phyloP scores from a whole-genome alignment of 768 basidiomycete genomes.

The Russula virescens region DNA sequence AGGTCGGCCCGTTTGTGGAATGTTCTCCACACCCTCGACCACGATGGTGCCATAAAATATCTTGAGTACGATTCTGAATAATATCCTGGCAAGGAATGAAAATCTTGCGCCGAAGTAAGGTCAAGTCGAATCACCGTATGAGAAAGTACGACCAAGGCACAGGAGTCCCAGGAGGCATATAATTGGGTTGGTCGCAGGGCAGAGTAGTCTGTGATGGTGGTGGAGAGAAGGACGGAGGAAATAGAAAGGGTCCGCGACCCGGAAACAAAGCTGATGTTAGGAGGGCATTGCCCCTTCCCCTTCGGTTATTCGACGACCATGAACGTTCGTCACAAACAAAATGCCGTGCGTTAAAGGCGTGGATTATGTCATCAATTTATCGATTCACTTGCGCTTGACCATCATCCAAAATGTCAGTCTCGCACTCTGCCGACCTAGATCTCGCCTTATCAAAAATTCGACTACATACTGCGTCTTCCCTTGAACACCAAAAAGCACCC shows the following conservation, averaged over 20 bases:
- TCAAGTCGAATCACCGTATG: slow-evolving; percentile 45
- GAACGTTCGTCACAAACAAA: slow-evolving; percentile 12
- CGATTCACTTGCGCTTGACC: background rate
- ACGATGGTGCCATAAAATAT: slow-evolving; percentile 90
- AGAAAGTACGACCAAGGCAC: slow-evolving; percentile 62
- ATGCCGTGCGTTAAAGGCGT: background rate
- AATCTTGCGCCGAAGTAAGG: background rate
- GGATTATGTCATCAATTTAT: slow-evolving; percentile 8
- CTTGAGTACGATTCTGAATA: slow-evolving; percentile 80
- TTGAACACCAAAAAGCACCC: slow-evolving; percentile 86
- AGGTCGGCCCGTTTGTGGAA: slow-evolving; percentile 68
- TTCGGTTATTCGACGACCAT: no score
- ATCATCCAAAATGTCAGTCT: background rate
- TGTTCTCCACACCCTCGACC: slow-evolving; percentile 65
- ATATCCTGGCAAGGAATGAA: slow-evolving; percentile 37
- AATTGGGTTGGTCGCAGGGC: background rate
- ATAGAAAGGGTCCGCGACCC: background rate
- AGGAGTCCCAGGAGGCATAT: slow-evolving; percentile 38
- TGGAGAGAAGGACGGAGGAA: background rate
- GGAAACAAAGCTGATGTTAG: background rate
- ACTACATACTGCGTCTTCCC: slow-evolving; percentile 71
- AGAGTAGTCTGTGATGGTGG: background rate
- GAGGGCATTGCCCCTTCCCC: background rate
- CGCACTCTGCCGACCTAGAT: slow-evolving; percentile 37
- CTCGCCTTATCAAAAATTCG: slow-evolving; percentile 76